phyloP scores from a whole-genome alignment of 169 alveolate species.

The Cryptosporidium sp. region DNA sequence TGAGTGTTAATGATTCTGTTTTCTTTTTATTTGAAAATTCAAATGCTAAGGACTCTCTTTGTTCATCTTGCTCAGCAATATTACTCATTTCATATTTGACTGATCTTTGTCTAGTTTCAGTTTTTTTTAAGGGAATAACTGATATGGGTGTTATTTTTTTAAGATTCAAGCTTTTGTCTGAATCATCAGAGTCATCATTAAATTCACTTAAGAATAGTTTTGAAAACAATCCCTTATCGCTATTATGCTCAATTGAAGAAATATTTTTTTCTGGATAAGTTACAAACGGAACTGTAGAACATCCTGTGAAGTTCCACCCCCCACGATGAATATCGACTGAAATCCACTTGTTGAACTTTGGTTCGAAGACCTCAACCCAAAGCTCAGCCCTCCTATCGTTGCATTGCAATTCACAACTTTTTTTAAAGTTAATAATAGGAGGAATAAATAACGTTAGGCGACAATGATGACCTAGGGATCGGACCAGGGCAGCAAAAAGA shows the following conservation, averaged over 20 bases:
- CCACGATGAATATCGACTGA: slow-evolving; percentile 72
- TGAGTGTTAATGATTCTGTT: slow-evolving; percentile 19
- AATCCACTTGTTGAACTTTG: slow-evolving; percentile 63
- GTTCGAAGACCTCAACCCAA: slow-evolving; percentile 62
- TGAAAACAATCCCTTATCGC: slow-evolving; percentile 13
- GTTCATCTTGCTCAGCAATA: slow-evolving; percentile 51
- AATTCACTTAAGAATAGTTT: slow-evolving; percentile 29
- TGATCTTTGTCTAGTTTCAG: not conserved
- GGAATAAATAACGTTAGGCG: slow-evolving; percentile 59
- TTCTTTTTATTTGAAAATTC: slow-evolving; percentile 53
- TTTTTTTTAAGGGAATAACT: slow-evolving; percentile 30
- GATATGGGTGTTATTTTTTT: not conserved
- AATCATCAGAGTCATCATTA: slow-evolving; percentile 17
- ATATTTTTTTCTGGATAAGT: not conserved
- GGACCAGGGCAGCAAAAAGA: slow-evolving; percentile 48
- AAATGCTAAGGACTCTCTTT: slow-evolving; percentile 47
- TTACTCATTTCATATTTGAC: slow-evolving; percentile 23
- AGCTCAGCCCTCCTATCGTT: slow-evolving; percentile 66
- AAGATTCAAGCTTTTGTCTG: not conserved
- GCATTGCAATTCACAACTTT: slow-evolving; percentile 5
- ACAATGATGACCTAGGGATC: slow-evolving; percentile 29
- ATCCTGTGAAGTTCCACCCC: slow-evolving; percentile 65
- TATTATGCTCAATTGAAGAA: not conserved
- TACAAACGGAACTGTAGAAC: not conserved
- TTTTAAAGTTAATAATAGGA: slow-evolving; percentile 31